phyloP scores from a whole-genome alignment of 352 stramenopile species.

The Aphanomyces cochlioides region DNA sequence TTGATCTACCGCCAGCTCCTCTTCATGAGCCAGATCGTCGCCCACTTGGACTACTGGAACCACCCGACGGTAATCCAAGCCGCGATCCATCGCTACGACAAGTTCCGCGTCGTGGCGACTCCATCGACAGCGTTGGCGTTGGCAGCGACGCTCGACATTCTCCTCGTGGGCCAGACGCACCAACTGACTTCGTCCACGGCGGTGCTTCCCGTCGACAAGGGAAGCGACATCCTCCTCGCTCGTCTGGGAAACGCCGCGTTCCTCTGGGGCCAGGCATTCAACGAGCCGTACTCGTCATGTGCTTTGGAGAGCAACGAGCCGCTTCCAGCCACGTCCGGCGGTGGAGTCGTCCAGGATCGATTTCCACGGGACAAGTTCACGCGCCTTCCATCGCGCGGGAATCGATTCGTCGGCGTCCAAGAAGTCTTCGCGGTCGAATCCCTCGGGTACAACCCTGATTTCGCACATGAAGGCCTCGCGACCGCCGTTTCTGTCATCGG shows the following conservation, averaged over 20 bases:
- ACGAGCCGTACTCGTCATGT: background rate
- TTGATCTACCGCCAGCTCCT: background rate
- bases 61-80: background rate
- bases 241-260: background rate
- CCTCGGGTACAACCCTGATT: background rate
- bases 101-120: background rate
- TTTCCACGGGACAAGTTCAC: background rate
- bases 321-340: background rate
- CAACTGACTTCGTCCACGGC: background rate
- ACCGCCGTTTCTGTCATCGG: background rate
- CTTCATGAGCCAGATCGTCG: background rate
- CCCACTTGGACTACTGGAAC: background rate
- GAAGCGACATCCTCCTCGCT: background rate
- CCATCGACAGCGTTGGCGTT: too few relatives aligned
- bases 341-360: background rate
- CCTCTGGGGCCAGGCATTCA: background rate
- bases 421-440: background rate
- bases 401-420: background rate
- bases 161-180: background rate
- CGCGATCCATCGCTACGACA: background rate
- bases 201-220: background rate
- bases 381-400: background rate
- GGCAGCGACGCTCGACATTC: background rate
- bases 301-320: background rate
- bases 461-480: background rate